Percentiles rank a stretch among this genome's conserved stretches.
Conservation (phyloP, 2,329 filamentous ascomycete genomes). For the Ploettnerulaceae sp. region DNA sequence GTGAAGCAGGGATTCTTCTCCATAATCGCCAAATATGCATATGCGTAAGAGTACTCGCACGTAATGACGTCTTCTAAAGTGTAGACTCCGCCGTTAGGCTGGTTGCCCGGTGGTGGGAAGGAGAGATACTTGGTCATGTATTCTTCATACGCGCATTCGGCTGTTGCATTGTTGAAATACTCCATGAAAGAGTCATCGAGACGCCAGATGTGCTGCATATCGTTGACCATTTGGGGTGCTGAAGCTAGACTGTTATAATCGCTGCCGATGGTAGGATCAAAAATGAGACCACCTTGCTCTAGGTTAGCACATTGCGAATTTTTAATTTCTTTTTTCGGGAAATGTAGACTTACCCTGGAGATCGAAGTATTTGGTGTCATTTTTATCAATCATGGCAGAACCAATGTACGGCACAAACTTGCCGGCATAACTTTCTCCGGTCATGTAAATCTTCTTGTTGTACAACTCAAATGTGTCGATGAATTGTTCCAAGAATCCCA, state of each 20-base stretch:
- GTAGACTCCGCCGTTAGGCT: conserved; percentile 38
- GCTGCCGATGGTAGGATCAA: too few species aligned
- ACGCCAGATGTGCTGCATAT: conserved; percentile 55
- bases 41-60: too few species aligned
- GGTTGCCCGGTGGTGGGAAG: conserved; percentile 64
- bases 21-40: too few species aligned
- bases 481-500: conserved; percentile 77
- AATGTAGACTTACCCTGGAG: conserved; percentile 6
- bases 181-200: conserved; percentile 56
- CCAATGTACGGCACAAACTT: conserved; percentile 67
- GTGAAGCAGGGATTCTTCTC: conserved; percentile 73
- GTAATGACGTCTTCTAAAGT: not conserved
- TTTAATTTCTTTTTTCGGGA: not conserved
- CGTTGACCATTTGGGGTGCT: conserved; percentile 54
- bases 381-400: conserved; percentile 63
- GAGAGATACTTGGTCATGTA: conserved; percentile 57
- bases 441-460: conserved; percentile 65
- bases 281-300: too few species aligned
- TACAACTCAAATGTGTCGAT: conserved; percentile 65
- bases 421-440: conserved; percentile 56
- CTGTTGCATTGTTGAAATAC: conserved; percentile 46
- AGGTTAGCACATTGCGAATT: conserved; percentile 35
- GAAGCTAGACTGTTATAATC: conserved; percentile 44
- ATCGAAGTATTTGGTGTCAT: conserved; percentile 37
- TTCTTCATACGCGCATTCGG: conserved; percentile 57